Evolutionary conservation across 257 asterid genomes (phyloP).

Genomic region (Cynanchum wilfordii): DNA sequence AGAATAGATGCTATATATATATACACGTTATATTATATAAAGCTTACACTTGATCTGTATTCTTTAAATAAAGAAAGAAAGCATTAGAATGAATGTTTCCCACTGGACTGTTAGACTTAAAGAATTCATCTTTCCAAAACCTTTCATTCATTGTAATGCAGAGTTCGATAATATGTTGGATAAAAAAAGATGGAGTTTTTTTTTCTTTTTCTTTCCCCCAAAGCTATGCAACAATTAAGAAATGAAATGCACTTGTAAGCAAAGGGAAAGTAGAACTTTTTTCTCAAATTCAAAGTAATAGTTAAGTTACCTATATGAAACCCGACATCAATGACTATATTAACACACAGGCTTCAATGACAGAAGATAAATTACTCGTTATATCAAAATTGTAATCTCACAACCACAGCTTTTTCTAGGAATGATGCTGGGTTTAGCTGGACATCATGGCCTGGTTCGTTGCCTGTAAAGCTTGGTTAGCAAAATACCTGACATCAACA

Average conservation of each 20-base stretch:
- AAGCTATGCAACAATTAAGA: neutral
- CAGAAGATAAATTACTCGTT: neutral
- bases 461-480: conserved; percentile 80
- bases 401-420: neutral
- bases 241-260: neutral
- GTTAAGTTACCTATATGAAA: neutral
- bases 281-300: neutral
- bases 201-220: too few species aligned
- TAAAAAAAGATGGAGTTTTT: too few species aligned
- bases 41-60: too few species aligned
- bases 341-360: neutral
- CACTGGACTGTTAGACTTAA: too few species aligned
- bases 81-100: too few species aligned
- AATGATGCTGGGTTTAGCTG: conserved; percentile 28
- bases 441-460: conserved; percentile 64
- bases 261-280: neutral
- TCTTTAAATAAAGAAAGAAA: too few species aligned
- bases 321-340: neutral
- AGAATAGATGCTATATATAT: too few species aligned
- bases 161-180: too few species aligned
- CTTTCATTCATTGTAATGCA: too few species aligned
- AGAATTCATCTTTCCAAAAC: too few species aligned
- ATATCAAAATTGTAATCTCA: conserved; percentile 6
- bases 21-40: too few species aligned
- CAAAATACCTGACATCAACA: conserved; percentile 82